Conservation (phyloP, 768 basidiomycete species). For the Termitomyces heimii region DNA sequence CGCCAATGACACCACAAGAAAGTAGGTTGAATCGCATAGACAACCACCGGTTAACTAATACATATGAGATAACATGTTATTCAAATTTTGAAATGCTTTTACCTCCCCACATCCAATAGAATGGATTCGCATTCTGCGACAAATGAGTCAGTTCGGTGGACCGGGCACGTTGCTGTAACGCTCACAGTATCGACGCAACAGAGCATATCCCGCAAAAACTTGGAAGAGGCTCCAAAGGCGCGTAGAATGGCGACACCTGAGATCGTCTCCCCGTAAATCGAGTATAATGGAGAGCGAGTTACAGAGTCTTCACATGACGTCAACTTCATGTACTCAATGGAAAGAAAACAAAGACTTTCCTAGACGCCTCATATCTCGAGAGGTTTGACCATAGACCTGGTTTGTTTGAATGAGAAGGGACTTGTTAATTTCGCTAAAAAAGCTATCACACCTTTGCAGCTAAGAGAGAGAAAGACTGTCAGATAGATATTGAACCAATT, state of each 20-base stretch:
- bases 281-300: conserved; percentile 34
- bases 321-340: neutral
- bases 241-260: conserved; percentile 49
- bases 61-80: neutral
- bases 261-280: conserved; percentile 40
- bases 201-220: conserved; percentile 81
- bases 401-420: conserved; percentile 1
- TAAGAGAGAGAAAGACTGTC: conserved; percentile 8
- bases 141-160: neutral
- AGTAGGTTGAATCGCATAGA: conserved; percentile 83
- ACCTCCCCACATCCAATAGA: conserved; percentile 93
- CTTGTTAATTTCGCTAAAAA: neutral
- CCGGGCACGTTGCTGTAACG: neutral
- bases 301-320: conserved; percentile 22
- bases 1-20: conserved; percentile 65
- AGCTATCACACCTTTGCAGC: conserved; percentile 28
- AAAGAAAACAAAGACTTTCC: conserved; percentile 33
- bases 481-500: too few species aligned
- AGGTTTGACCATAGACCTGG: conserved; percentile 64
- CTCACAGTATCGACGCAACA: conserved; percentile 75
- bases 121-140: conserved; percentile 56
- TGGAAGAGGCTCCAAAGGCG: conserved; percentile 84
- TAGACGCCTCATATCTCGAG: conserved; percentile 77
- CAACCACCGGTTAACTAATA: conserved; percentile 83
- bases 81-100: conserved; percentile 11